Percentiles rank a stretch among this genome's conserved stretches.
Conservation (phyloP, 768 basidiomycete species). For the Nidularia sp. region DNA sequence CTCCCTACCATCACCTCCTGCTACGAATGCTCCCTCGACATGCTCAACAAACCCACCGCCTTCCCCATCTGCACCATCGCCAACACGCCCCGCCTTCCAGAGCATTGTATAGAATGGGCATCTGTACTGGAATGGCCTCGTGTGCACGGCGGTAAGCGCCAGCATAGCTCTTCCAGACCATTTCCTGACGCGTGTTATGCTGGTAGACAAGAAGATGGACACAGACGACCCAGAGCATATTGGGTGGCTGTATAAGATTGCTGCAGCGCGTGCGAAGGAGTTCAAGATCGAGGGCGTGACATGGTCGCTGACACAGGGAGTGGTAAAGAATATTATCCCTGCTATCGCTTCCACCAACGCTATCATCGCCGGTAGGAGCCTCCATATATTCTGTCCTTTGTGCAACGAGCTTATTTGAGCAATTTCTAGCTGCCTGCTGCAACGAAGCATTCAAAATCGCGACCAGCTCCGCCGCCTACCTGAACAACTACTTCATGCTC, state of each 20-base stretch:
- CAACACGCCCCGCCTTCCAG: constrained; percentile 95
- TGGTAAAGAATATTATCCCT: constrained; percentile 99
- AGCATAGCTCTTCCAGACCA: not conserved
- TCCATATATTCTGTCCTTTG: not conserved
- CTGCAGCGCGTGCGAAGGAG: constrained; percentile 79
- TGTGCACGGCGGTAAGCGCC: constrained; percentile 69
- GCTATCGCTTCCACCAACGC: constrained; percentile 99
- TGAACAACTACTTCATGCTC: constrained; percentile 98
- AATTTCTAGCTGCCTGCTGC: constrained; percentile 81
- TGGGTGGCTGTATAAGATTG: constrained; percentile 83
- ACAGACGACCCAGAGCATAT: constrained; percentile 98
- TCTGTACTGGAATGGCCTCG: constrained; percentile 99
- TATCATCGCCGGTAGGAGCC: constrained; percentile 79
- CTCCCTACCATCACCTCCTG: constrained; percentile 93
- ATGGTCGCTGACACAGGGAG: constrained; percentile 96
- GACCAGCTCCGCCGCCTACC: constrained; percentile 88
- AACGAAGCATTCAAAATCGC: constrained; percentile 99
- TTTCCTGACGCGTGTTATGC: constrained; percentile 3
- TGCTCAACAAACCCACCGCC: constrained; percentile 95
- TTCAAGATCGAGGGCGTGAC: constrained; percentile 99
- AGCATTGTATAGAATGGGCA: constrained; percentile 99
- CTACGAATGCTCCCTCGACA: constrained; percentile 97
- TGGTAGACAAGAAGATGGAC: constrained; percentile 88
- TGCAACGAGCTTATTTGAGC: not conserved
- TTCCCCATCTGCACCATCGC: constrained; percentile 99